A percentile compares a stretch with the other conserved stretches of the same genome.
Conservation (phyloP, 495 filamentous ascomycete species). For the Penicillium cinerascens region DNA sequence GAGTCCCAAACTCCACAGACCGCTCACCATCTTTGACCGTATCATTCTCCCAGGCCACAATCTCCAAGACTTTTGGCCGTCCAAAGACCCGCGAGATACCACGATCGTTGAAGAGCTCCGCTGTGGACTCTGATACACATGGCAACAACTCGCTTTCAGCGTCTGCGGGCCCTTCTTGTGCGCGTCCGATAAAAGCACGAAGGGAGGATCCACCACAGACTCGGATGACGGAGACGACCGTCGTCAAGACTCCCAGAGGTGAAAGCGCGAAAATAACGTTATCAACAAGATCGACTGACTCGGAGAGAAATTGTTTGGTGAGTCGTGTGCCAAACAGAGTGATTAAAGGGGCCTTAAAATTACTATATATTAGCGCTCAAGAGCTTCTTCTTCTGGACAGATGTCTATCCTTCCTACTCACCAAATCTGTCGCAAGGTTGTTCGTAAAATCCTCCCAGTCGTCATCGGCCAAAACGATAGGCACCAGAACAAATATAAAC, state of each 20-base stretch:
- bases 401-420: too few relatives aligned
- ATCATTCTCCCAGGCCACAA: slow-evolving; percentile 35
- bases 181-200: slow-evolving; percentile 50
- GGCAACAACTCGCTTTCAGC: slow-evolving; percentile 41
- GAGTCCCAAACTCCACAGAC: slow-evolving; percentile 24
- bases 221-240: slow-evolving; percentile 50
- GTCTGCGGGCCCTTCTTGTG: slow-evolving; percentile 40
- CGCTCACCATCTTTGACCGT: slow-evolving; percentile 11
- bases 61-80: slow-evolving; percentile 37
- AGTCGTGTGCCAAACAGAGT: slow-evolving; percentile 55
- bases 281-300: slow-evolving; percentile 46
- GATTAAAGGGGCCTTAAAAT: slow-evolving; percentile 43
- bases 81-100: slow-evolving; percentile 42
- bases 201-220: slow-evolving; percentile 51
- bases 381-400: not conserved
- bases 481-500: slow-evolving; percentile 16
- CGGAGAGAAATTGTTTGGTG: slow-evolving; percentile 56
- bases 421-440: slow-evolving; percentile 49
- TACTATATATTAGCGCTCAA: not conserved
- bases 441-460: slow-evolving; percentile 52
- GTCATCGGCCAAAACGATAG: slow-evolving; percentile 20
- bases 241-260: slow-evolving; percentile 54
- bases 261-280: slow-evolving; percentile 53
- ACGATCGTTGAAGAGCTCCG: slow-evolving; percentile 43
- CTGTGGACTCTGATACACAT: slow-evolving; percentile 40